Evolutionary conservation across 2,329 filamentous ascomycete species (phyloP).

Genomic region (Fusarium drepaniforme): DNA sequence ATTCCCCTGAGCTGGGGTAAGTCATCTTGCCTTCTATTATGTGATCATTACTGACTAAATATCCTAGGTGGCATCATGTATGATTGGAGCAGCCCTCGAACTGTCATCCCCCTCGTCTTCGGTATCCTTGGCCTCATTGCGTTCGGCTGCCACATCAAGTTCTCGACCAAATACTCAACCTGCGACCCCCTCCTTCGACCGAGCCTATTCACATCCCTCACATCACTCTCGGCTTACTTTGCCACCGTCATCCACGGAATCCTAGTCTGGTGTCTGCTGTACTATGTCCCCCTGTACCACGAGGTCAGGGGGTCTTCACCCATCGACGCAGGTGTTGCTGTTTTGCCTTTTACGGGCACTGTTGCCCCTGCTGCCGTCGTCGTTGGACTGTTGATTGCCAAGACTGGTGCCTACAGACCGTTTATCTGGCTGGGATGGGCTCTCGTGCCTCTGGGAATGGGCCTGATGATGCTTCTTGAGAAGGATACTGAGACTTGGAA

Average conservation of each 20-base stretch:
- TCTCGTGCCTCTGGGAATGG: conserved; percentile 69
- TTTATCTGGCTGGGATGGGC: conserved; percentile 73
- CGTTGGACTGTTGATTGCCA: conserved; percentile 67
- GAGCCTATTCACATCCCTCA: conserved; percentile 40
- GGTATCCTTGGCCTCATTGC: conserved; percentile 57
- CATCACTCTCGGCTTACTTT: conserved; percentile 38
- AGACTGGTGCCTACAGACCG: conserved; percentile 71
- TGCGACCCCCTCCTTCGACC: conserved; percentile 40
- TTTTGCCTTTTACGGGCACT: conserved; percentile 71
- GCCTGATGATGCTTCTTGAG: conserved; percentile 64
- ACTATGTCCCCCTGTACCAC: conserved; percentile 40
- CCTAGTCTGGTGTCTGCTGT: conserved; percentile 37
- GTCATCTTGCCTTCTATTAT: not conserved
- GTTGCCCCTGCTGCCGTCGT: conserved; percentile 71
- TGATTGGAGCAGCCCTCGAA: conserved; percentile 71
- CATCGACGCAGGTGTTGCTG: conserved; percentile 57
- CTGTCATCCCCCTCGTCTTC: conserved; percentile 70
- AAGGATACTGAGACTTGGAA: conserved; percentile 61
- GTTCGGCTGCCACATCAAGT: conserved; percentile 36
- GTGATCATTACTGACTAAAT: conserved; percentile 6
- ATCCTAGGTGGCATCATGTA: conserved; percentile 71
- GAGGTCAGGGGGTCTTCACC: conserved; percentile 38
- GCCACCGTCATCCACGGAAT: conserved; percentile 39
- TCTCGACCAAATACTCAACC: conserved; percentile 33
- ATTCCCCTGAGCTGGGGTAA: conserved; percentile 41